Conservation (phyloP, 2,329 filamentous ascomycete genomes). For the Penicillium nordicum region DNA sequence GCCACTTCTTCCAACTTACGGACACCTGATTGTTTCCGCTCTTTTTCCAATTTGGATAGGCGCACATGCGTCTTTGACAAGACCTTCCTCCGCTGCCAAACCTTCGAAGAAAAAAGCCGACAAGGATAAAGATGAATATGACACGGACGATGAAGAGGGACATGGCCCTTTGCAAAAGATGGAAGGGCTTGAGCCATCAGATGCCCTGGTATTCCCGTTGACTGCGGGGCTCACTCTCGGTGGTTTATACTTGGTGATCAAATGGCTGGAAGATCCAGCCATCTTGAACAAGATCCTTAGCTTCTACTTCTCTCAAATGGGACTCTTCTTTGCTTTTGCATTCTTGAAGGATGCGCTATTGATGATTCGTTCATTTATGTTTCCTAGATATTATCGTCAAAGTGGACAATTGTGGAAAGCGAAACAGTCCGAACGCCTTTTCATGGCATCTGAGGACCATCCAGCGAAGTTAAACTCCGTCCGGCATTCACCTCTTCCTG, state of each 20-base stretch:
- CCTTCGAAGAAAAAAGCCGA: slow-evolving; percentile 51
- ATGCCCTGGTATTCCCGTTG: slow-evolving; percentile 81
- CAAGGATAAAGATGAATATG: slow-evolving; percentile 23
- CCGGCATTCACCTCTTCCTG: slow-evolving; percentile 51
- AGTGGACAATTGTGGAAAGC: slow-evolving; percentile 50
- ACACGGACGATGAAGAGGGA: slow-evolving; percentile 49
- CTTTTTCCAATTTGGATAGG: slow-evolving; percentile 80
- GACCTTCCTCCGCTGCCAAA: slow-evolving; percentile 74
- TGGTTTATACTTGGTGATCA: slow-evolving; percentile 81
- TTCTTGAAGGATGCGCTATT: slow-evolving; percentile 70
- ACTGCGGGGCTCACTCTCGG: slow-evolving; percentile 69
- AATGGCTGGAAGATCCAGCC: slow-evolving; percentile 77
- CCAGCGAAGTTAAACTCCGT: slow-evolving; percentile 15
- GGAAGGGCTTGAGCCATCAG: slow-evolving; percentile 68
- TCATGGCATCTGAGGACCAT: slow-evolving; percentile 19
- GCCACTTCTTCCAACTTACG: slow-evolving; percentile 54
- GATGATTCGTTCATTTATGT: slow-evolving; percentile 63
- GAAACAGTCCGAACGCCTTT: slow-evolving; percentile 32
- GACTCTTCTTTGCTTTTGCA: slow-evolving; percentile 70
- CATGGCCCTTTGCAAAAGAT: slow-evolving; percentile 55
- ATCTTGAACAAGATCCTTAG: slow-evolving; percentile 79
- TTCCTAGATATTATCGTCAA: slow-evolving; percentile 66
- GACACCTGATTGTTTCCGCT: slow-evolving; percentile 64
- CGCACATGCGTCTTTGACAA: slow-evolving; percentile 77
- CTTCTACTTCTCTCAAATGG: slow-evolving; percentile 77